A percentile compares a stretch with the other conserved stretches of the same genome.
phyloP scores from a whole-genome alignment of 169 alveolate genomes.

The Plasmodium chabaudi region DNA sequence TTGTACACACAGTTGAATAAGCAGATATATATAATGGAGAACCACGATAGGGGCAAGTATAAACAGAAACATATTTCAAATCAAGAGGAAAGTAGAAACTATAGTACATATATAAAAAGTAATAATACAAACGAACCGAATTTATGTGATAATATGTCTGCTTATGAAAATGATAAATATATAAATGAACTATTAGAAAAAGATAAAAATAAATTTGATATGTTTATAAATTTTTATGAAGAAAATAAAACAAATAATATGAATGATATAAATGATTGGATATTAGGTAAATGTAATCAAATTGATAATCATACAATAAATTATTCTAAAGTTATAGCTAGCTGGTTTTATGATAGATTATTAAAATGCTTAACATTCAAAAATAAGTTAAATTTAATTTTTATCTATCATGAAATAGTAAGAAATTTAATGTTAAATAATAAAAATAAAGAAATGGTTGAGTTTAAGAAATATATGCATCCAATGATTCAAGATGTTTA shows the following conservation, averaged over 20 bases:
- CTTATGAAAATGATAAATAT: not conserved
- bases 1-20: too few species aligned
- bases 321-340: constrained; percentile 17
- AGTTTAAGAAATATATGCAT: constrained; percentile 37
- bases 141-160: not conserved
- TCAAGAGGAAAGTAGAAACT: too few species aligned
- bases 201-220: constrained; percentile 10
- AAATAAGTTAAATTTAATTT: constrained; percentile 57
- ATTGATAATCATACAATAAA: not conserved
- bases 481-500: constrained; percentile 72
- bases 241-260: constrained; percentile 11
- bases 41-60: too few species aligned
- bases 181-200: constrained; percentile 13
- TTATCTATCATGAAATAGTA: constrained; percentile 38
- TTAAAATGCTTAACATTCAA: constrained; percentile 41
- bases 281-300: constrained; percentile 25
- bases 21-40: too few species aligned
- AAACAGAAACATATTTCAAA: too few species aligned
- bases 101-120: too few species aligned
- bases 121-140: too few species aligned
- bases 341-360: constrained; percentile 33
- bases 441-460: constrained; percentile 15
- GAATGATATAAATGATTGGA: constrained; percentile 42
- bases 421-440: constrained; percentile 11
- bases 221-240: constrained; percentile 22